Evolutionary conservation across 139 green algal species (phyloP), one percentile per base, ranked within the genome.

Genomic region (Micractinium sp.): DNA sequence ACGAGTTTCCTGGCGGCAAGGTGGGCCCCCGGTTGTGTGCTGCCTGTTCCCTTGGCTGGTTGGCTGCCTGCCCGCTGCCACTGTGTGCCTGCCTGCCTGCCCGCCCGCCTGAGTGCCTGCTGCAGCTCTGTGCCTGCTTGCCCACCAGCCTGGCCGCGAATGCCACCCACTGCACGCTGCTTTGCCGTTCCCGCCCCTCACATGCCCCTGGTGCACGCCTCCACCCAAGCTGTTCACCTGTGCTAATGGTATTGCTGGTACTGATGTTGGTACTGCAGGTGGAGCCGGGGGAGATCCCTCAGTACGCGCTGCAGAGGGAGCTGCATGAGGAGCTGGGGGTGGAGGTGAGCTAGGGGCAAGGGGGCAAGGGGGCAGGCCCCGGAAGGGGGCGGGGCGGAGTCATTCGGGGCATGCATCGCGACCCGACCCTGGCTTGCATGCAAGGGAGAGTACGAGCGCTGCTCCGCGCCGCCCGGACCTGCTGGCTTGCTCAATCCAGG

Each of bases 1-100:
- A 81, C 29, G 83, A 87, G 29, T 87, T 87, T 29, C 83, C 83
- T 3, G 83, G 83, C 63, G 82, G 83, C 38, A 87, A 87, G 83
- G 83, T 47, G 47, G 15, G 83, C 23, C 31, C 25, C 67, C 31
- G 31, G 1, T 25, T 22, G n/a, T 18, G 31, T 25, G n/a, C 73
- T 78, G 73, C 73, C 41, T 20, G 7, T 41, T 22, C n/a, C 2
- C 15, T 4, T 82, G 36, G 5, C 31, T 41, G 15, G 14, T 41
- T 79, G 73, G 2, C 22, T 63, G 38, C 13, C 36, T 63, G 33
- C 74, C 18, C n/a, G 14, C 33, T 53, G 35, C 76, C 61, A 5
- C 76, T 73, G 63, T 23, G 63, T 23, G 63, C 47, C 47, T 56
- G 47, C 47, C 47, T 56, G 7, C 47, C 47, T 9, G 47, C 47